phyloP scores from a whole-genome alignment of 2,329 filamentous ascomycete species.

The Xenosphaeropsis pyriputrescens region DNA sequence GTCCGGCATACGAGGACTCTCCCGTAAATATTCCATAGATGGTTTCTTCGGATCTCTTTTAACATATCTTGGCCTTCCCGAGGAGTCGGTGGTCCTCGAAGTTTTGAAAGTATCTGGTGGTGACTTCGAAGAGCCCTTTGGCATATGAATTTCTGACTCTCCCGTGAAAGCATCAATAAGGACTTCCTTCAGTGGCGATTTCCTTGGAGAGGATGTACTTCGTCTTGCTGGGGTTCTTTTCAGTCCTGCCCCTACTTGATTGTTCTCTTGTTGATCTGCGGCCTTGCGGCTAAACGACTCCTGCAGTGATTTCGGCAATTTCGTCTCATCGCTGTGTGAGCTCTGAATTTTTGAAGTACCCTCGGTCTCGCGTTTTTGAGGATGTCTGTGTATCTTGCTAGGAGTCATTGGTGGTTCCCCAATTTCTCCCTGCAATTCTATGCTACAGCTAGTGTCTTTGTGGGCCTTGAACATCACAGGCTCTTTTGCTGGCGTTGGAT shows the following conservation, averaged over 20 bases:
- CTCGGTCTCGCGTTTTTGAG: too few species aligned
- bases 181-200: conserved; percentile 35
- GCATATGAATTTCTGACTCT: conserved; percentile 28
- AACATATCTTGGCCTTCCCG: not conserved
- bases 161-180: conserved; percentile 48
- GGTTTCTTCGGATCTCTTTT: not conserved
- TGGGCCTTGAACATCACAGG: too few species aligned
- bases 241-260: too few species aligned
- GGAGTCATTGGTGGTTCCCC: too few species aligned
- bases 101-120: not conserved
- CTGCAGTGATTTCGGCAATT: too few species aligned
- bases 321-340: too few species aligned
- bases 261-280: too few species aligned
- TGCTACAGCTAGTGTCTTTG: too few species aligned
- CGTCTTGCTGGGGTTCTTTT: conserved; percentile 39
- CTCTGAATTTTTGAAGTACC: too few species aligned
- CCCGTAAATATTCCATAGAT: not conserved
- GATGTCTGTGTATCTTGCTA: too few species aligned
- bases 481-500: not conserved
- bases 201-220: conserved; percentile 30
- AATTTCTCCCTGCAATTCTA: too few species aligned
- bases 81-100: not conserved
- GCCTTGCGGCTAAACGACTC: too few species aligned
- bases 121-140: conserved; percentile 7
- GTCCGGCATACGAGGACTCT: not conserved